Evolutionary conservation across 768 basidiomycete genomes (phyloP), one percentile per base, ranked within the genome.

Genomic region (Podaxis pistillaris): DNA sequence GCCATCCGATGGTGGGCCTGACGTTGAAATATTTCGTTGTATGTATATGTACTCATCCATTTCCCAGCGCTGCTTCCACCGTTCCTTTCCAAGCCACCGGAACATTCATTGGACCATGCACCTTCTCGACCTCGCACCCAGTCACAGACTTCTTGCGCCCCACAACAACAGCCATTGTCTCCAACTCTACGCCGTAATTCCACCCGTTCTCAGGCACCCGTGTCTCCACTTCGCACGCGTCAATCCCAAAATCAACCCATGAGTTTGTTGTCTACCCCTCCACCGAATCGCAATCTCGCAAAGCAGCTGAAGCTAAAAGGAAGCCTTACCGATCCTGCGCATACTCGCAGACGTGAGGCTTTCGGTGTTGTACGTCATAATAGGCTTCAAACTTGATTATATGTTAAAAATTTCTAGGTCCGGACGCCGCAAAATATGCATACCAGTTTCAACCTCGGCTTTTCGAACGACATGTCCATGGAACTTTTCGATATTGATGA

Each of bases 401-500:
- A 56, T 63, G 59, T 6, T 61, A 1, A 64, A 54, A 52, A 41
- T 51, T 55, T n/a, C 47, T n/a, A 79, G 78, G 66, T 76, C 44
- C 71, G 72, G 22, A 74, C 73, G 40, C 74, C 71, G 11, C 69
- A 73, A 24, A 72, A 72, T 52, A 67, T 68, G 38, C 74, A 69
- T 62, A 64, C 67, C 56, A 74, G 69, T 62, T 73, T 75, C 63
- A 79, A 73, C 63, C 64, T 75, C 53, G 72, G 73, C 44, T 63
- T 77, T 30, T 76, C 75, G 58, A 73, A 73, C 69, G 81, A 80
- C 67, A 75, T 81, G 69, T 76, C 79, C 68, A 66, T 81, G 46
- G 83, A 89, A 40, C 76, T 90, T 61, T 91, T 89, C 70, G 87
- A 91, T 68, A 90, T 91, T 64, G 85, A 89, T 67, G 90, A 91